Base-by-base conservation (phyloP, 441 rosid species). In the Codiaeum variegatum region DNA sequence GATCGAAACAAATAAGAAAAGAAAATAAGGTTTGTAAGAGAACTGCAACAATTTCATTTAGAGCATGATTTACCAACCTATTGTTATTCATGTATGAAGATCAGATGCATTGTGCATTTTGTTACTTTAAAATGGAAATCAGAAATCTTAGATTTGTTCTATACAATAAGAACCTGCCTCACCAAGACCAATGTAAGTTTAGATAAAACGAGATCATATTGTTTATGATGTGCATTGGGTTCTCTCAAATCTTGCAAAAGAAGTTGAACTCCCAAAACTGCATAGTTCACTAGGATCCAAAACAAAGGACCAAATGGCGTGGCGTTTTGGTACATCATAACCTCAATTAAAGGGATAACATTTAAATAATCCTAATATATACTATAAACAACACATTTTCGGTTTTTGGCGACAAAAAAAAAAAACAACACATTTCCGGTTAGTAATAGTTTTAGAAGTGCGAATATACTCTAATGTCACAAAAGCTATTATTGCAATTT, bases 271-370 rank as follows among this genome's bases (percentile, higher is more conserved):
- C 76, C 76, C 11, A 73, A 36, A 26, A 55, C n/a, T 8, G 38
- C 65, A 28, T 12, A 15, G 40, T 49, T 23, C 66, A 62, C 49
- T 28, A 24, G 60, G 42, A 58, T 31, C 64, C 13, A 70, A 65
- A 52, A 18, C 24, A 66, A 28, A 16, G 24, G 44, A 13, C 12
- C 13, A 55, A 70, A 59, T 11, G 55, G 75, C 71, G 73, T 46
- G 70, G 56, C 69, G 4, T 77, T 47, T 72, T n/a, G 64, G 72
- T 56, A 49, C 75, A 56, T 70, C 67, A 49, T 10, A 29, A 38
- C 16, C 54, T 47, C n/a, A 60, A 15, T 9, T 10, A 40, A n/a
- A n/a, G n/a, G n/a, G n/a, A n/a, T n/a, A n/a, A n/a, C n/a, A n/a
- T n/a, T n/a, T n/a, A n/a, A n/a, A n/a, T n/a, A n/a, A n/a, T n/a